Percentiles rank a stretch among this genome's conserved stretches.
These are phyloP conservation scores for Suaeda aralocaspica DNA, from an alignment of 148 eudicot species.

Conservation along the genomic window DNA sequence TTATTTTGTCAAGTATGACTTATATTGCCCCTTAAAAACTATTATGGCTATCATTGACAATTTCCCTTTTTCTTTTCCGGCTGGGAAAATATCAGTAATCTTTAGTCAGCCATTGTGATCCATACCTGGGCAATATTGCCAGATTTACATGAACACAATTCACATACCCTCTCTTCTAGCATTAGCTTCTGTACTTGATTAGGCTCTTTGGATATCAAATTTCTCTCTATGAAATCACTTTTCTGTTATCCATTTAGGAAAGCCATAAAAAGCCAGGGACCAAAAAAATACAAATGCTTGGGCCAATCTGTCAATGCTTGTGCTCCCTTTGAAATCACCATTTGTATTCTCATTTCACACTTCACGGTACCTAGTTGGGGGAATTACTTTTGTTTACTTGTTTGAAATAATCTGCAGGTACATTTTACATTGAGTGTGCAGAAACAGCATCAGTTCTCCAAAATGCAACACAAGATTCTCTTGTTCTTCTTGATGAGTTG, in stretches of 20 bases:
- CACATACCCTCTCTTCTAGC: background rate
- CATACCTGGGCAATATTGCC: background rate
- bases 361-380: conserved; percentile 10
- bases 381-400: background rate
- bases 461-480: conserved; percentile 86
- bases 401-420: conserved; percentile 50
- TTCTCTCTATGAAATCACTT: background rate
- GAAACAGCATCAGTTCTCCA: conserved; percentile 97
- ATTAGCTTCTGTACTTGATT: background rate
- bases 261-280: background rate
- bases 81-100: background rate
- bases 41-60: no score
- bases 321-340: background rate
- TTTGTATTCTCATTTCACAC: background rate
- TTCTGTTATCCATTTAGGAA: background rate
- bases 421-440: conserved; percentile 91
- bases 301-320: background rate
- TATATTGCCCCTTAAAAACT: no score
- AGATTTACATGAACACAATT: background rate
- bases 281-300: background rate
- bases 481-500: conserved; percentile 93
- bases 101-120: background rate
- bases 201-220: background rate
- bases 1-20: no score
- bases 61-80: no score